Base-by-base conservation (phyloP, 495 filamentous ascomycete genomes). In the Lophiostoma macrostomum region DNA sequence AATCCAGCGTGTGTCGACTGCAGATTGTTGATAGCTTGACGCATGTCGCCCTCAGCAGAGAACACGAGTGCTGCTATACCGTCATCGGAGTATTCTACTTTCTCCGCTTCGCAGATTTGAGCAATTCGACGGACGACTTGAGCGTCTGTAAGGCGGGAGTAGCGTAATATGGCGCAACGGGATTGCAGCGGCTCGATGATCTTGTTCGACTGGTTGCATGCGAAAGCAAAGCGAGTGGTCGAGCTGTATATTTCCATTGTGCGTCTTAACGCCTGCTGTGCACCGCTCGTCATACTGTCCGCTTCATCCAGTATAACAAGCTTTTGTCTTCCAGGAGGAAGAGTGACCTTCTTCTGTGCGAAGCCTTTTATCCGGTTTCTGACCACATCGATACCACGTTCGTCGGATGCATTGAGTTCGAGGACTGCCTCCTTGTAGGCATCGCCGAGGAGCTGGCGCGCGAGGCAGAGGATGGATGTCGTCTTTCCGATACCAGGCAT, bases 401-500 rank as follows among this genome's bases (percentile, higher is more conserved):
- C 93, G 59, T 99, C 93, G 67, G 85, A 90, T 37, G 93, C 93
- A 60, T 99, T 99, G 40, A 99, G 73, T 64, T 99, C 93, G 39
- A 99, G 69, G 11, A 99, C 93, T 1, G 93, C 94, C 71, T 99
- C 93, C 73, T 96, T 97, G 73, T 99, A 99, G 11, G 89, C 78
- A 68, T 94, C 85, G 1, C 93, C 94, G 1, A 99, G 77, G 48
- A 99, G 71, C 64, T 96, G 91, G 46, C 93, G 81, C 7, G 93
- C 91, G 24, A 99, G 83, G 61, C 94, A 97, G 41, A 97, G 72
- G 23, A 99, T 82, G 25, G 91, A 96, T 5, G 93, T 97, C 7
- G 93, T 99, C 79, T 99, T 99, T 74, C 93, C 93, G 68, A 97
- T 99, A 65, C 93, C 93, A 6, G 93, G 93, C 93, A 96, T 96